Evolutionary conservation across 306 rosid species (phyloP).

Genomic region (peach (Prunus persica)): DNA sequence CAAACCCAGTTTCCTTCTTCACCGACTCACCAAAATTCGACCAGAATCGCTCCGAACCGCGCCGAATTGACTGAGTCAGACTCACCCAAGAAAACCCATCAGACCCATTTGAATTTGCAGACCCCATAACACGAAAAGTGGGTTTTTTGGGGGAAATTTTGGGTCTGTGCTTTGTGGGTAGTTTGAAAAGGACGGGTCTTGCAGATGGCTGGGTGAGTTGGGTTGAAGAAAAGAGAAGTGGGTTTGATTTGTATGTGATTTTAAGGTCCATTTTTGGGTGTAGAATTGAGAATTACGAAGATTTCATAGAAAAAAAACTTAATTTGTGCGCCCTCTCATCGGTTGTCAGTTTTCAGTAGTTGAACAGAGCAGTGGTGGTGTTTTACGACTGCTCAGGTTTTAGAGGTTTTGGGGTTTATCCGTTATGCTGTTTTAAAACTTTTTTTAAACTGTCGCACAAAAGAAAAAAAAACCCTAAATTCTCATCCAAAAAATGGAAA

Average conservation of each 20-base stretch:
- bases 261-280: slow-evolving; percentile 46
- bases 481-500: not conserved
- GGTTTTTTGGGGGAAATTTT: slow-evolving; percentile 33
- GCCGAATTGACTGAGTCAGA: slow-evolving; percentile 45
- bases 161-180: slow-evolving; percentile 29
- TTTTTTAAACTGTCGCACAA: not conserved
- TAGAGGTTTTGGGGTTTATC: slow-evolving; percentile 11
- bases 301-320: not conserved
- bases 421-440: not conserved
- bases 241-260: slow-evolving; percentile 38
- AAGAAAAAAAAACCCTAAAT: not conserved
- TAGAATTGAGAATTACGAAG: slow-evolving; percentile 7
- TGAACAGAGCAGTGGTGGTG: not conserved
- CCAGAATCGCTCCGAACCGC: slow-evolving; percentile 71
- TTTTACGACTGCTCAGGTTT: not conserved
- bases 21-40: slow-evolving; percentile 49
- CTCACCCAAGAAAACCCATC: slow-evolving; percentile 52
- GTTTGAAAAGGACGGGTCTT: slow-evolving; percentile 34
- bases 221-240: slow-evolving; percentile 45
- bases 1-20: slow-evolving; percentile 81
- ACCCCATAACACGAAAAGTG: slow-evolving; percentile 53
- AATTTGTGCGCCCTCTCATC: not conserved
- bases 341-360: not conserved
- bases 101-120: slow-evolving; percentile 46
- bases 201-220: slow-evolving; percentile 28